Evolutionary conservation across 306 rosid species (phyloP).

Genomic region (Begonia peltatifolia): DNA sequence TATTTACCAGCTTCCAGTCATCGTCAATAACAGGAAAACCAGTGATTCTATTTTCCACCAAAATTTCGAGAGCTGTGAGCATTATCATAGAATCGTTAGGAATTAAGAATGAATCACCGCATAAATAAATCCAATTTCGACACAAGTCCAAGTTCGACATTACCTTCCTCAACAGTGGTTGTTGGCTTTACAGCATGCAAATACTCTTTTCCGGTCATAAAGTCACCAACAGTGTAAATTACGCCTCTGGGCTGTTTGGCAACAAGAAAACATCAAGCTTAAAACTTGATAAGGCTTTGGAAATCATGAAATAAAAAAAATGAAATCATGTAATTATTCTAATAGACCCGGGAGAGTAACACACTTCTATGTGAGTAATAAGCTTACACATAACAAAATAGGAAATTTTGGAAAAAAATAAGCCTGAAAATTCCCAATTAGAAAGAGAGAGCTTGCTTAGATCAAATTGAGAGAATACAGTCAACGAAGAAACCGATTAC

Average conservation of each 20-base stretch:
- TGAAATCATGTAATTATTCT: not conserved
- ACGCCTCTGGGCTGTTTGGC: constrained; percentile 47
- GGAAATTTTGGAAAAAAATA: not conserved
- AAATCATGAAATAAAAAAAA: not conserved
- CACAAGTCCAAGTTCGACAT: not conserved
- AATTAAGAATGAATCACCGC: not conserved
- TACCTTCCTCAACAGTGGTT: constrained; percentile 91
- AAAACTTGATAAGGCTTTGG: not conserved
- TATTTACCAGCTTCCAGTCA: constrained; percentile 74
- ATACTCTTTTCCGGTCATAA: constrained; percentile 68
- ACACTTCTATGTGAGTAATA: no score
- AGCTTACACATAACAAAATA: no score
- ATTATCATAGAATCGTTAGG: constrained; percentile 5
- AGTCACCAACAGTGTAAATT: constrained; percentile 73
- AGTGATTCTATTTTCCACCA: constrained; percentile 78
- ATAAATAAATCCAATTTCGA: not conserved
- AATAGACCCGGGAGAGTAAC: no score
- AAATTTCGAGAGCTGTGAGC: constrained; percentile 45
- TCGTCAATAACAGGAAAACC: constrained; percentile 89
- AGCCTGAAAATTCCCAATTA: no score
- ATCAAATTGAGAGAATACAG: no score
- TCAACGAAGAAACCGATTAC: no score
- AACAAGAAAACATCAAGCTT: not conserved
- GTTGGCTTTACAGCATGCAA: constrained; percentile 72
- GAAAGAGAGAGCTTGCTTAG: no score